phyloP scores from a whole-genome alignment of 768 basidiomycete species.

The Mycena capillaripes region DNA sequence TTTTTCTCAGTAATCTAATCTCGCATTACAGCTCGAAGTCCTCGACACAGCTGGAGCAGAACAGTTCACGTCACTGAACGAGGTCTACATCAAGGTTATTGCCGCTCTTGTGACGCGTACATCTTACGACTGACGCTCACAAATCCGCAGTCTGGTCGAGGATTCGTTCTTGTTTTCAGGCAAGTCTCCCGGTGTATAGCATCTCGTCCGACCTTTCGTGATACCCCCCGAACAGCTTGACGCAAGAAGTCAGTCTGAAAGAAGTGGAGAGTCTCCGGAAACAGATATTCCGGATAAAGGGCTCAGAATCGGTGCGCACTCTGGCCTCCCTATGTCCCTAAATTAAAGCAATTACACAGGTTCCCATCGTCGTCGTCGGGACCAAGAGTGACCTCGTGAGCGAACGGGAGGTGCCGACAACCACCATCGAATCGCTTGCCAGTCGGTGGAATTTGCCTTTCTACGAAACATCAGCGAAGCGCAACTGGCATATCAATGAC shows the following conservation, averaged over 20 bases:
- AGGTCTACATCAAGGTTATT: constrained; percentile 83
- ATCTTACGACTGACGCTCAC: background rate
- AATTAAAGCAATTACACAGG: constrained; percentile 49
- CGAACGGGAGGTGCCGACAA: constrained; percentile 83
- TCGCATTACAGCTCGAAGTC: constrained; percentile 73
- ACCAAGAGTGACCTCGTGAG: constrained; percentile 87
- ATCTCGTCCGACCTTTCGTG: constrained; percentile 23
- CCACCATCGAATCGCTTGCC: constrained; percentile 74
- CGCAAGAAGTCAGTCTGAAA: constrained; percentile 83
- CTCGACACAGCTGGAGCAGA: constrained; percentile 90
- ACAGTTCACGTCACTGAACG: constrained; percentile 85
- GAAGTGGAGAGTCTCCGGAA: constrained; percentile 87
- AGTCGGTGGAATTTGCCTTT: constrained; percentile 79
- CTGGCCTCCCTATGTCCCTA: constrained; percentile 11
- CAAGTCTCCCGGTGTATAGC: constrained; percentile 39
- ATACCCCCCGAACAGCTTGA: constrained; percentile 64
- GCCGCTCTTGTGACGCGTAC: background rate
- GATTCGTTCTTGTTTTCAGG: constrained; percentile 90
- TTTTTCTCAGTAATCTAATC: constrained; percentile 15
- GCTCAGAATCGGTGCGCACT: constrained; percentile 68
- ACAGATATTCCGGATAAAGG: constrained; percentile 86
- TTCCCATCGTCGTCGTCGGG: constrained; percentile 90
- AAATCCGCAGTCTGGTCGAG: constrained; percentile 68
- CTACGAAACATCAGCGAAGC: constrained; percentile 91
- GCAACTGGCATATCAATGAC: constrained; percentile 83